Evolutionary conservation across 305 asterid genomes (phyloP).

Genomic region (Coffea humblotiana): DNA sequence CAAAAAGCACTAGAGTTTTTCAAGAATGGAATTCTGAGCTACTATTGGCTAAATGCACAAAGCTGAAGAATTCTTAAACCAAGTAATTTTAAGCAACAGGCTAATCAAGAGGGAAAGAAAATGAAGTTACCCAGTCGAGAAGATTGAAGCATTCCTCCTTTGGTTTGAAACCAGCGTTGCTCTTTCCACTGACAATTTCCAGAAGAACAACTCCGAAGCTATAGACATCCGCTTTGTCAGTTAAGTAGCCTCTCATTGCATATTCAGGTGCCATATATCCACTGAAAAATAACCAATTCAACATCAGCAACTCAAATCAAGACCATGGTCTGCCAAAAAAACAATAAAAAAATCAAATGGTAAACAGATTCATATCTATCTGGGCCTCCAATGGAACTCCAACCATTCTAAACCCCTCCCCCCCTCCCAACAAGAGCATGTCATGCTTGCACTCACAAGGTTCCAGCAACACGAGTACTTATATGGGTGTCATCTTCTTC

Average conservation of each 20-base stretch:
- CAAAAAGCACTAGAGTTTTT: background rate
- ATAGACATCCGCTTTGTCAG: conserved; percentile 81
- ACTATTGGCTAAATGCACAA: background rate
- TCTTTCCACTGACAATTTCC: conserved; percentile 63
- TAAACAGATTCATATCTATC: background rate
- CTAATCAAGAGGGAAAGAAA: background rate
- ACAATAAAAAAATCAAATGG: too few relatives aligned
- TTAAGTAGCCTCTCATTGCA: conserved; percentile 69
- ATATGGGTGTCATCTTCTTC: conserved; percentile 42
- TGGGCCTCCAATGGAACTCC: background rate
- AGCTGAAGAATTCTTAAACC: background rate
- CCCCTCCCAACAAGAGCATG: background rate
- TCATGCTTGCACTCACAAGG: conserved; percentile 27
- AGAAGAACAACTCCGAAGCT: conserved; percentile 73
- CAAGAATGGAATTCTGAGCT: background rate
- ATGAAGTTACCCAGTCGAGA: conserved; percentile 58
- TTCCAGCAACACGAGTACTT: conserved; percentile 48
- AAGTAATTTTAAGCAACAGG: background rate
- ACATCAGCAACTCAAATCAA: background rate
- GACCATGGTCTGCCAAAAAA: background rate
- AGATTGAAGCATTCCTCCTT: conserved; percentile 43
- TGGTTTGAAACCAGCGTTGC: conserved; percentile 40
- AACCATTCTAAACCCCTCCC: background rate
- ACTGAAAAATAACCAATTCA: conserved; percentile 21
- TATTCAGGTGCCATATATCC: conserved; percentile 92